Conservation (phyloP, 106 monocot species). For the Posidonia australis region DNA sequence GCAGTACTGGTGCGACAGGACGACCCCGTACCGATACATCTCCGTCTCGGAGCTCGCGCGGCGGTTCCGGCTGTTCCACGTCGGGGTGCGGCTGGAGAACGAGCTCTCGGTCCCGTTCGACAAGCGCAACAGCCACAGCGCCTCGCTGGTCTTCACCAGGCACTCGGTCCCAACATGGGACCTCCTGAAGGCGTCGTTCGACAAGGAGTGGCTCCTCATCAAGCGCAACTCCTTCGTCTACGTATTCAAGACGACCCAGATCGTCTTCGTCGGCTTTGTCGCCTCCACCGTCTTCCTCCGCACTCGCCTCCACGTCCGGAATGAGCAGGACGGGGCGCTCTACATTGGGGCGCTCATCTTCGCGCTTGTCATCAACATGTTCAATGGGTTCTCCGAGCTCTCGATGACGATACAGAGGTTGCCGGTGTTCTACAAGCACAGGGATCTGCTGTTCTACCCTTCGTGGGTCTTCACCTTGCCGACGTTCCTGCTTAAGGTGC, state of each 20-base stretch:
- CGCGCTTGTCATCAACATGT: slow-evolving; percentile 42
- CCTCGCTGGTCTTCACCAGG: slow-evolving; percentile 37
- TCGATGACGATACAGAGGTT: slow-evolving; percentile 38
- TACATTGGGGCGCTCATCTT: slow-evolving; percentile 61
- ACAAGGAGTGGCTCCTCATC: slow-evolving; percentile 65
- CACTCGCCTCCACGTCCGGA: slow-evolving; percentile 28
- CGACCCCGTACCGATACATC: slow-evolving; percentile 33
- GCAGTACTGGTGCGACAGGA: slow-evolving; percentile 52
- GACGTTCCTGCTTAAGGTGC: slow-evolving; percentile 45
- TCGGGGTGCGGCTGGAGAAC: slow-evolving; percentile 24
- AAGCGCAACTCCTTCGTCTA: slow-evolving; percentile 68
- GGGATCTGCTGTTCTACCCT: slow-evolving; percentile 53
- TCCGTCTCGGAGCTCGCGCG: slow-evolving; percentile 36
- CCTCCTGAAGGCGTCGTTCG: slow-evolving; percentile 41
- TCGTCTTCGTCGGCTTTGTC: slow-evolving; percentile 39
- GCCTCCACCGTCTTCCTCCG: slow-evolving; percentile 60
- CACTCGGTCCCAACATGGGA: slow-evolving; percentile 22
- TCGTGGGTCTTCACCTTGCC: slow-evolving; percentile 63
- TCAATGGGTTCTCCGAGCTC: slow-evolving; percentile 65
- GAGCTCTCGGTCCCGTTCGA: slow-evolving; percentile 42
- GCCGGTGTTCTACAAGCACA: slow-evolving; percentile 81
- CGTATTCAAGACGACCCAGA: slow-evolving; percentile 49
- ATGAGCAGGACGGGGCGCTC: slow-evolving; percentile 32
- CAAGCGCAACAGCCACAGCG: slow-evolving; percentile 38
- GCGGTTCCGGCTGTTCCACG: slow-evolving; percentile 34